Base-by-base conservation (phyloP, 1,139 yeast genomes). In the Kurtzmaniella natalensis region DNA sequence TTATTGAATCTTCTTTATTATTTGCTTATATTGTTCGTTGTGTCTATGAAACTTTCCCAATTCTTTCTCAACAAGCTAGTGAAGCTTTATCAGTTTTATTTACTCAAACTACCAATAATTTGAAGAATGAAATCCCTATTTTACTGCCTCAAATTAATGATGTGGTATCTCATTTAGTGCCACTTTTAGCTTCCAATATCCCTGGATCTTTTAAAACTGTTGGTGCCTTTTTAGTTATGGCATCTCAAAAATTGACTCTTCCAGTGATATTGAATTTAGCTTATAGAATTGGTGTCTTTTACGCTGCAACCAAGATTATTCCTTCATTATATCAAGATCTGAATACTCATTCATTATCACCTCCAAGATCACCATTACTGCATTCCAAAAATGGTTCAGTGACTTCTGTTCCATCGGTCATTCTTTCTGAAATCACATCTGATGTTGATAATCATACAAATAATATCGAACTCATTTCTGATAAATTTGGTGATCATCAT, bases 11-110 rank as follows among this genome's bases (percentile, higher is more conserved):
- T 22, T 84, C 95, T 6, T 63, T 89, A 39, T 68, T 92, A 47
- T 81, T 87, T 53, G 94, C 94, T 9, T 92, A 92, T 56, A 81
- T 89, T 45, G 96, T 92, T 13, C 83, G 94, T 55, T 87, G 96
- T 47, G 78, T 88, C 38, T 89, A 89, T 55, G 94, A 88, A 51
- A 79, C 94, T 4, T 86, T 88, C 49, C 95, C 96, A 0, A 86
- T 82, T 45, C 70, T 88, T 34, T 78, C 86, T 4, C 70, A 71
- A 45, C 65, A 65, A 44, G 78, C 73, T 13, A 54, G 65, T 30
- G 53, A 57, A 37, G 60, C 71, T 2, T 54, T 69, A 30, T 51
- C 72, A 11, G 45, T 56, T 17, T 47, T 69, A 20, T 59, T 69
- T 39, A 59, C 59, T 7, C 67, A 57, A 41, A 66, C 74, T 6